These are phyloP conservation scores for Harrya chromipes DNA, from an alignment of 768 basidiomycete genomes.

Conservation along the genomic window DNA sequence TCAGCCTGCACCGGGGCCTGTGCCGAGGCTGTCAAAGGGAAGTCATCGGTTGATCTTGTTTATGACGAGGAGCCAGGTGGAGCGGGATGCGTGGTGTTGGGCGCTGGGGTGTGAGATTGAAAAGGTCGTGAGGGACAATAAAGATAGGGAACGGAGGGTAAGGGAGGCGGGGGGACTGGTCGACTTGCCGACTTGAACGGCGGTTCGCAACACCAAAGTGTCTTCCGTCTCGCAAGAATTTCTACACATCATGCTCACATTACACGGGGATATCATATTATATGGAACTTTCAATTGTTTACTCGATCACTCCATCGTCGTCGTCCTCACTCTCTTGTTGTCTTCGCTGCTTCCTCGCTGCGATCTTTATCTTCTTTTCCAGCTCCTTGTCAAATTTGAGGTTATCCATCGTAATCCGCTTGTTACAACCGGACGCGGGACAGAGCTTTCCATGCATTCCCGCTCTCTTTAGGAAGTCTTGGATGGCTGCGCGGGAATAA, in stretches of 20 bases:
- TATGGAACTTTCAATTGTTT: slow-evolving; percentile 6
- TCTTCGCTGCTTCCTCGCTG: slow-evolving; percentile 48
- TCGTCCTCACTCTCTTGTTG: slow-evolving; percentile 34
- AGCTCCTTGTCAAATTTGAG: slow-evolving; percentile 56
- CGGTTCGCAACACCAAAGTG: background rate
- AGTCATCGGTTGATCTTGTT: slow-evolving; percentile 64
- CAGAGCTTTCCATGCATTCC: slow-evolving; percentile 44
- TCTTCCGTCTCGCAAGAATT: background rate
- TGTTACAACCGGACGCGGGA: slow-evolving; percentile 71
- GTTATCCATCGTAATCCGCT: slow-evolving; percentile 48
- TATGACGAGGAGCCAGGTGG: slow-evolving; percentile 76
- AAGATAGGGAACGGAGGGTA: slow-evolving; percentile 61
- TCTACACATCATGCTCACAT: slow-evolving; percentile 2
- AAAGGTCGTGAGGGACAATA: slow-evolving; percentile 60
- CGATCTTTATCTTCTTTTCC: slow-evolving; percentile 58
- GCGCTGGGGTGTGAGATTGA: slow-evolving; percentile 90
- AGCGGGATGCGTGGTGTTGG: slow-evolving; percentile 95
- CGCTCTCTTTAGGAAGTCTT: slow-evolving; percentile 50
- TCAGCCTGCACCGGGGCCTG: slow-evolving; percentile 14
- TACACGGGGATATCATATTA: slow-evolving; percentile 1
- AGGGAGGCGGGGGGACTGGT: slow-evolving; percentile 62
- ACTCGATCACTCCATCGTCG: slow-evolving; percentile 58
- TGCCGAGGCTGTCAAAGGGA: slow-evolving; percentile 50
- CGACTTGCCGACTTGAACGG: slow-evolving; percentile 21
- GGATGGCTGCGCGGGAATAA: slow-evolving; percentile 72